phyloP scores from a whole-genome alignment of 257 asterid genomes.

The Gentiana straminea region DNA sequence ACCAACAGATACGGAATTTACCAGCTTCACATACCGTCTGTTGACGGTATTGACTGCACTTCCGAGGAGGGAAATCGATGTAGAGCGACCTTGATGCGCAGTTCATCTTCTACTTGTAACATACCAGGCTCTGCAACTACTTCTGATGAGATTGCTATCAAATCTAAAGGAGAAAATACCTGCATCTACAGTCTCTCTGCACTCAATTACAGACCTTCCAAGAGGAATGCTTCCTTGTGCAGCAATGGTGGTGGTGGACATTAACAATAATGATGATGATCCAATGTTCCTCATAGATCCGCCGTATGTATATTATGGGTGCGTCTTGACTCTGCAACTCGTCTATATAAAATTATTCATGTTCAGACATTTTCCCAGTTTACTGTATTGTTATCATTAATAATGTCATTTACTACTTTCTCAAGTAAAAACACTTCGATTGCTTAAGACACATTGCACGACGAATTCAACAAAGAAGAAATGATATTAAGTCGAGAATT shows the following conservation, averaged over 20 bases:
- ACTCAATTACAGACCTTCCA: slow-evolving; percentile 64
- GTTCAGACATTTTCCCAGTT: too few species aligned
- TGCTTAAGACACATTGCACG: too few species aligned
- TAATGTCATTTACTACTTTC: too few species aligned
- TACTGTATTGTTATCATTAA: too few species aligned
- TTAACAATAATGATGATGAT: not conserved
- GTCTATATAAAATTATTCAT: too few species aligned
- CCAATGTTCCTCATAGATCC: too few species aligned
- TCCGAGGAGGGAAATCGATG: slow-evolving; percentile 76
- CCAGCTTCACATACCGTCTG: slow-evolving; percentile 65
- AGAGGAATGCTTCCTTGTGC: slow-evolving; percentile 43
- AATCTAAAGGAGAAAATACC: slow-evolving; percentile 45
- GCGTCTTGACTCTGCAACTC: too few species aligned
- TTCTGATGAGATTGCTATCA: slow-evolving; percentile 53
- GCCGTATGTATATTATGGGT: too few species aligned
- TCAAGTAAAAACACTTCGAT: too few species aligned
- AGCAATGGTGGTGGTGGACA: slow-evolving; percentile 16
- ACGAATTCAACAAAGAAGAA: too few species aligned
- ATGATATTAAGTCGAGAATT: too few species aligned
- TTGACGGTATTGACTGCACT: slow-evolving; percentile 69
- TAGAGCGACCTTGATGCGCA: slow-evolving; percentile 36
- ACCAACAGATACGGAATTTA: slow-evolving; percentile 72
- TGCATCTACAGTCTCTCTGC: slow-evolving; percentile 68
- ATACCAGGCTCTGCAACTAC: slow-evolving; percentile 52
- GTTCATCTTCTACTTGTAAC: slow-evolving; percentile 33